Evolutionary conservation across 208 protist genomes (phyloP), one percentile per base, ranked within the genome.

Genomic region (Jaenimonas drosophilae): DNA sequence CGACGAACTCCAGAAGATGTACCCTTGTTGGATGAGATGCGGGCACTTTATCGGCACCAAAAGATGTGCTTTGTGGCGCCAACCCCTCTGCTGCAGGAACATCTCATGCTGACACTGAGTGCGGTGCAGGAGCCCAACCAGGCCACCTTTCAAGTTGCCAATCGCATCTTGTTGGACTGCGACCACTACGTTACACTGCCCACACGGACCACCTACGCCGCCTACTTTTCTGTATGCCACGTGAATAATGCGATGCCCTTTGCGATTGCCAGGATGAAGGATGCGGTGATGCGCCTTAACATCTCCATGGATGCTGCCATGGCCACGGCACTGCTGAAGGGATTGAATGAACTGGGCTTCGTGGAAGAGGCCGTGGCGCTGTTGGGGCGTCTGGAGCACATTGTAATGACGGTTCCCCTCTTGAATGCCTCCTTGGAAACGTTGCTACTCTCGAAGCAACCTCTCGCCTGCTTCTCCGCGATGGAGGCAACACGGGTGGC

Each of bases 381-480:
- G 36, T 55, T 94, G 16, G 63, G 59, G 3, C 68, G 74, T 11
- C 30, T 85, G 26, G 43, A 82, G 45, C 63, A 79, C 33, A 65
- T 94, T n/a, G 65, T 73, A 5, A 40, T 91, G 33, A 72, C 81
- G 19, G 72, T 70, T 11, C 67, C 73, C 20, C 49, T 94, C 3
- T 44, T 94, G 29, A 91, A 94, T 38, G 79, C 76, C 4, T 71
- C 74, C 4, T 49, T 94, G 24, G 86, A 94, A 55, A 75, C 79
- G 1, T 62, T 94, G 14, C 37, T 88, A 33, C 63, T 89, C 14
- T 89, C 82, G 0, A 19, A 58, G 26, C 66, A 94, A 33, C 56
- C 81, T 21, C 58, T 78, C 37, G 53, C 79, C 31, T 83, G 71
- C 45, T 91, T 90, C 49, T 72, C 81, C 0, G 54, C 66, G 4